Evolutionary conservation across 2,329 filamentous ascomycete genomes (phyloP).

Genomic region (Sporothrix protearum): DNA sequence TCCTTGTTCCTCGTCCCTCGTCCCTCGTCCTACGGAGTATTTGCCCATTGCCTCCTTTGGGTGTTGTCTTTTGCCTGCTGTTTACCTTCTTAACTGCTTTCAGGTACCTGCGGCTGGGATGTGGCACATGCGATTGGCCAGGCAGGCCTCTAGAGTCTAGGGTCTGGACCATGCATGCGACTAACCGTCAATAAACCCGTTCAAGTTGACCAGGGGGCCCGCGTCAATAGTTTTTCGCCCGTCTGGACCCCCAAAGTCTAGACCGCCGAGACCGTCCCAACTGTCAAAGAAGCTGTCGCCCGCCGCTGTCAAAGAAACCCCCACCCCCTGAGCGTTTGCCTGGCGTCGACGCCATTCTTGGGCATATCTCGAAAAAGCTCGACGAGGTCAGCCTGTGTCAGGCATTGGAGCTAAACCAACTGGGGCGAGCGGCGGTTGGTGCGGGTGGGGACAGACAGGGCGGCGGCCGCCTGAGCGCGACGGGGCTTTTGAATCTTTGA

Average conservation of each 20-base stretch:
- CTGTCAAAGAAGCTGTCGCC: neutral
- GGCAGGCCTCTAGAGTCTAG: neutral
- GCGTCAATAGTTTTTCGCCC: neutral
- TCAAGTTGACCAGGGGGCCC: slow-evolving; percentile 6
- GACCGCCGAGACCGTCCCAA: neutral
- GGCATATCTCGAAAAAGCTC: neutral
- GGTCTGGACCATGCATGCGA: neutral
- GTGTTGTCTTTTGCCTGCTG: neutral
- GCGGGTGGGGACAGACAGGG: neutral
- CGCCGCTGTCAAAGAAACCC: neutral
- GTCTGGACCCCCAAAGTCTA: slow-evolving; percentile 4
- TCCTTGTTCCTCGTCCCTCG: neutral
- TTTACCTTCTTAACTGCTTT: slow-evolving; percentile 10
- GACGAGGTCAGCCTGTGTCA: neutral
- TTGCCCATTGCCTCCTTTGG: slow-evolving; percentile 2
- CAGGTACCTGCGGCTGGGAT: slow-evolving; percentile 12
- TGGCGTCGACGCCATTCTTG: neutral
- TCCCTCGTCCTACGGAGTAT: too few relatives aligned
- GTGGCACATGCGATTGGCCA: slow-evolving; percentile 17
- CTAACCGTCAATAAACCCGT: neutral
- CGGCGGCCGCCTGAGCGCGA: neutral
- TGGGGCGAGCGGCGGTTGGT: neutral
- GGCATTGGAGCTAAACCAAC: neutral
- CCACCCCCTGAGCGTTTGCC: neutral
- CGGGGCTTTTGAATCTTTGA: neutral